Conservation (phyloP, 208 protist species). For the Trypanosoma cruzi region DNA sequence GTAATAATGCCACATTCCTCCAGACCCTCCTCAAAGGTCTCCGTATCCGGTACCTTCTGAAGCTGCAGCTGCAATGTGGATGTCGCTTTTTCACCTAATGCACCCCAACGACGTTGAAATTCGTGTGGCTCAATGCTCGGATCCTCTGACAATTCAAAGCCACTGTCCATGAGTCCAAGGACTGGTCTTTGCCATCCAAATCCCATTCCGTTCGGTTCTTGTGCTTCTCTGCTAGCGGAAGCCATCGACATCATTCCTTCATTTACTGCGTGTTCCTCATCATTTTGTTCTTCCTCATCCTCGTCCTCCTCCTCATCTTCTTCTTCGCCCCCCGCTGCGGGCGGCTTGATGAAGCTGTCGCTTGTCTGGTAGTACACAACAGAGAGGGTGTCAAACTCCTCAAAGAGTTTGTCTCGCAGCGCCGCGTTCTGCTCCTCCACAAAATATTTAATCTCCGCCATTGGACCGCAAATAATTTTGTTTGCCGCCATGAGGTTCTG, state of each 20-base stretch:
- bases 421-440: slow-evolving; percentile 64
- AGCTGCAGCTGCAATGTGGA: slow-evolving; percentile 29
- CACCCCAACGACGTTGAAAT: slow-evolving; percentile 48
- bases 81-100: slow-evolving; percentile 4
- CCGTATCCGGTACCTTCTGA: slow-evolving; percentile 7
- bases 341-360: slow-evolving; percentile 35
- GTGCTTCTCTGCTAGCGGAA: not conserved
- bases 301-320: slow-evolving; percentile 28
- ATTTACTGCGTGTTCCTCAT: slow-evolving; percentile 3
- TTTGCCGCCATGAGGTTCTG: slow-evolving; percentile 46
- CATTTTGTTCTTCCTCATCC: slow-evolving; percentile 23
- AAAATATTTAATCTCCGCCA: slow-evolving; percentile 53
- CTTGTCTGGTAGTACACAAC: slow-evolving; percentile 77
- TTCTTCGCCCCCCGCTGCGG: slow-evolving; percentile 4
- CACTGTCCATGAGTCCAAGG: not conserved
- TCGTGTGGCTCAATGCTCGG: slow-evolving; percentile 39
- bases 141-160: slow-evolving; percentile 36
- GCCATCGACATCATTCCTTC: not conserved
- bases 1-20: slow-evolving; percentile 48
- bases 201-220: not conserved
- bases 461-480: slow-evolving; percentile 54
- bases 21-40: slow-evolving; percentile 40
- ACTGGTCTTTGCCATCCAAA: not conserved
- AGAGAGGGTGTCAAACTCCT: slow-evolving; percentile 91
- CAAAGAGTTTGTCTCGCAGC: slow-evolving; percentile 81